phyloP scores from a whole-genome alignment of 345 rosid species.

The Abelmoschus esculentus region DNA sequence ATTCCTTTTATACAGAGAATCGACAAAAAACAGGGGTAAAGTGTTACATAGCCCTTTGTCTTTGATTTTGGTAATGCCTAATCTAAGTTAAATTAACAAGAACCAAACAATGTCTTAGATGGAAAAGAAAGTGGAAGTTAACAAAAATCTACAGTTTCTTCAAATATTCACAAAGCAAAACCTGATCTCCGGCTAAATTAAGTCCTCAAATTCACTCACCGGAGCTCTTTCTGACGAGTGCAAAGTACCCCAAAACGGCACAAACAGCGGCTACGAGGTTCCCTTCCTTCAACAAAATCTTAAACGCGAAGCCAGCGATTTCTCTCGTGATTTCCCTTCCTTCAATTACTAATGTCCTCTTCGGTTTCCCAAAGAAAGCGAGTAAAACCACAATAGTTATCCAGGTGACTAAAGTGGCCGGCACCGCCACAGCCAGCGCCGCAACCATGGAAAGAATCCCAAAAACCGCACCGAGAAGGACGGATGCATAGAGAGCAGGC shows the following conservation, averaged over 20 bases:
- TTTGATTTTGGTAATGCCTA: background rate
- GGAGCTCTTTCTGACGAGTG: constrained; percentile 56
- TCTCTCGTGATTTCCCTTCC: constrained; percentile 74
- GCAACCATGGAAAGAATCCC: constrained; percentile 86
- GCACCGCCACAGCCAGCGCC: constrained; percentile 85
- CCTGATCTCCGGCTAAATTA: background rate
- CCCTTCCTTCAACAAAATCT: constrained; percentile 75
- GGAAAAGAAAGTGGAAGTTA: background rate
- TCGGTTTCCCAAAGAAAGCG: constrained; percentile 82
- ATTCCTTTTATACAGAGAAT: background rate
- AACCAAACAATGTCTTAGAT: background rate
- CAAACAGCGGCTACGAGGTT: constrained; percentile 74
- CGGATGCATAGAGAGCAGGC: constrained; percentile 90
- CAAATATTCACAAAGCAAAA: background rate
- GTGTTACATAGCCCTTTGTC: background rate
- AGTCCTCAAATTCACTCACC: constrained; percentile 17
- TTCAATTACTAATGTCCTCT: constrained; percentile 52
- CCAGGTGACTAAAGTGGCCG: constrained; percentile 83
- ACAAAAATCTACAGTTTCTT: background rate
- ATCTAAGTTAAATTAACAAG: constrained; percentile 3
- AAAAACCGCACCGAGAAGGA: constrained; percentile 73
- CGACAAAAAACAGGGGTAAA: background rate
- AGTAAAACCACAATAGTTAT: constrained; percentile 67
- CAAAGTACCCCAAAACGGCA: constrained; percentile 72
- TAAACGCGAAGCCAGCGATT: constrained; percentile 54